Percentiles rank a stretch among this genome's conserved stretches.
phyloP scores from a whole-genome alignment of 495 filamentous ascomycete species.

The Penicillium alfredii region DNA sequence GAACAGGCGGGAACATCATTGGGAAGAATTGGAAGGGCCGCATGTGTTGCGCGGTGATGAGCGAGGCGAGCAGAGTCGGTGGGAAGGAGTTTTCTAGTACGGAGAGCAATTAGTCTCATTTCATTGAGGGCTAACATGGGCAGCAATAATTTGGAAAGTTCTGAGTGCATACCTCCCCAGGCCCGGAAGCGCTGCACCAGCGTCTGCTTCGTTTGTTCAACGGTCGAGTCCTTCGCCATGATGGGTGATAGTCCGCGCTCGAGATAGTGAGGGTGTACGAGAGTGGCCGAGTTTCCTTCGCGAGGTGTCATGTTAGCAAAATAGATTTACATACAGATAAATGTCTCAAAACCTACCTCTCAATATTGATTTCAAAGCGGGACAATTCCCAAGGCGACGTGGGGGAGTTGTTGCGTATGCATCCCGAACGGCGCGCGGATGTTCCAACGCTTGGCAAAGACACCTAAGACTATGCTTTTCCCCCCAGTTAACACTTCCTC shows the following conservation, averaged over 20 bases:
- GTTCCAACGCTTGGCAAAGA: conserved; percentile 27
- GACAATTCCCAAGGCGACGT: too few species aligned
- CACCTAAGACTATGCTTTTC: conserved; percentile 26
- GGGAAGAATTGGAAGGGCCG: conserved; percentile 71
- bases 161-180: conserved; percentile 64
- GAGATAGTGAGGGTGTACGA: neutral
- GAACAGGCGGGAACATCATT: conserved; percentile 73
- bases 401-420: too few species aligned
- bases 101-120: conserved; percentile 3
- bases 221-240: conserved; percentile 25
- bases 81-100: conserved; percentile 69
- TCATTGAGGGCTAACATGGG: neutral
- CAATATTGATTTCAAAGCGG: too few species aligned
- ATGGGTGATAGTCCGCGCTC: neutral
- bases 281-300: too few species aligned
- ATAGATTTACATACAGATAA: too few species aligned
- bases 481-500: conserved; percentile 5
- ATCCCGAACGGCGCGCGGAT: too few species aligned
- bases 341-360: too few species aligned
- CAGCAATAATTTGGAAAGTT: neutral
- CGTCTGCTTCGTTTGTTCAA: conserved; percentile 43
- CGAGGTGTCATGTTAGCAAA: too few species aligned
- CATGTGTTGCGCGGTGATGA: conserved; percentile 69
- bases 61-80: conserved; percentile 68
- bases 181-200: conserved; percentile 47